Percentiles rank a stretch among this genome's conserved stretches.
Conservation (phyloP, 2,329 filamentous ascomycete genomes). For the Alternaria gaisen region DNA sequence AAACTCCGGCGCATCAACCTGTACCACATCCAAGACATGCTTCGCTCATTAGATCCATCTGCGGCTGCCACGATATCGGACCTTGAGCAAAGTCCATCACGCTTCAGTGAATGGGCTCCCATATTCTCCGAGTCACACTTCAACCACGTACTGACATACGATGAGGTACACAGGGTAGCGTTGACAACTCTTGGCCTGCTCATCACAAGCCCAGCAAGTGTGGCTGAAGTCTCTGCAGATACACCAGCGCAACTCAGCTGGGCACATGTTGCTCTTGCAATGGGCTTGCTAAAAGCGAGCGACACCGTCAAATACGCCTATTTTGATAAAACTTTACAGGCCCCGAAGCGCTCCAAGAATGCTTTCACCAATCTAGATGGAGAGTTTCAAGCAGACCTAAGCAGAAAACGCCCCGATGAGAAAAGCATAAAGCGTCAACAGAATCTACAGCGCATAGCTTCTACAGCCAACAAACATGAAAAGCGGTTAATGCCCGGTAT, state of each 20-base stretch:
- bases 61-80: slow-evolving; percentile 35
- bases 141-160: slow-evolving; percentile 65
- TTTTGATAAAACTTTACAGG: slow-evolving; percentile 23
- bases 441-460: slow-evolving; percentile 57
- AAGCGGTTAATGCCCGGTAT: slow-evolving; percentile 83
- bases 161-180: slow-evolving; percentile 68
- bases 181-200: slow-evolving; percentile 60
- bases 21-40: slow-evolving; percentile 71
- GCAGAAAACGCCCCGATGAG: slow-evolving; percentile 22
- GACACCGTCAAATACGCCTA: slow-evolving; percentile 59
- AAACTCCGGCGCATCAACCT: slow-evolving; percentile 65
- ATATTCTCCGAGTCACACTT: slow-evolving; percentile 46
- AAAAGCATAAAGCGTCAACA: slow-evolving; percentile 55
- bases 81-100: slow-evolving; percentile 29
- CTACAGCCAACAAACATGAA: slow-evolving; percentile 73
- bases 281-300: slow-evolving; percentile 55
- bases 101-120: slow-evolving; percentile 26
- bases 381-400: slow-evolving; percentile 8
- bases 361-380: slow-evolving; percentile 8
- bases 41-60: slow-evolving; percentile 57
- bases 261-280: slow-evolving; percentile 53
- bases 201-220: slow-evolving; percentile 26
- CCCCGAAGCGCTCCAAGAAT: slow-evolving; percentile 17
- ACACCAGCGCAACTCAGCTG: slow-evolving; percentile 44
- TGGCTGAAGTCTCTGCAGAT: slow-evolving; percentile 1